Conservation (phyloP, 2,329 filamentous ascomycete species). For the Epichloe baconii region DNA sequence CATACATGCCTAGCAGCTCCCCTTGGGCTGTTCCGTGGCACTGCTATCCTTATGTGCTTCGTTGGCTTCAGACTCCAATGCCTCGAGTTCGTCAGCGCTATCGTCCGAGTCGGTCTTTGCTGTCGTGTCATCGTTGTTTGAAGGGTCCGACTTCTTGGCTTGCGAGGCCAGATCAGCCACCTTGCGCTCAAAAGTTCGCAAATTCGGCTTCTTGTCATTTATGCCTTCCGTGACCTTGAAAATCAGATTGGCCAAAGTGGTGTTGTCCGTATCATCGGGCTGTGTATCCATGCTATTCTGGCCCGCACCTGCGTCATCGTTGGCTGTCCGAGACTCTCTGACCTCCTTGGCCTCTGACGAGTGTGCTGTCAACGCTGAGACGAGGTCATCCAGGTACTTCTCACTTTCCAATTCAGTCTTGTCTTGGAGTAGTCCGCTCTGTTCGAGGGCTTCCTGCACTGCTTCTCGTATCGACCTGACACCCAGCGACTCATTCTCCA, state of each 20-base stretch:
- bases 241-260: constrained; percentile 35
- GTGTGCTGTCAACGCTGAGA: constrained; percentile 31
- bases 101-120: not conserved
- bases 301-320: constrained; percentile 6
- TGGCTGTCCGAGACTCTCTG: constrained; percentile 6
- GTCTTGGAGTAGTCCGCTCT: constrained; percentile 37
- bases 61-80: not conserved
- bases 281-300: not conserved
- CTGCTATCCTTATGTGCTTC: not conserved
- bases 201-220: constrained; percentile 25
- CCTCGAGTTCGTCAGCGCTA: not conserved
- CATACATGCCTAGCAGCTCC: constrained; percentile 52
- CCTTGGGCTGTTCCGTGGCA: constrained; percentile 1
- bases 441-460: constrained; percentile 40
- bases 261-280: constrained; percentile 6
- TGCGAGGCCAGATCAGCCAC: constrained; percentile 34
- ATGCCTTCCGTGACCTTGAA: constrained; percentile 35
- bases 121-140: not conserved
- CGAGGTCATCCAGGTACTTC: constrained; percentile 35
- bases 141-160: constrained; percentile 13
- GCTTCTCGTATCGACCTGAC: constrained; percentile 38
- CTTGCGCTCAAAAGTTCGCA: constrained; percentile 38
- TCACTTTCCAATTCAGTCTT: constrained; percentile 32
- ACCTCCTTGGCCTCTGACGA: constrained; percentile 14
- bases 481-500: constrained; percentile 44